Evolutionary conservation across 345 rosid species (phyloP).

Genomic region (Hevea brasiliensis): DNA sequence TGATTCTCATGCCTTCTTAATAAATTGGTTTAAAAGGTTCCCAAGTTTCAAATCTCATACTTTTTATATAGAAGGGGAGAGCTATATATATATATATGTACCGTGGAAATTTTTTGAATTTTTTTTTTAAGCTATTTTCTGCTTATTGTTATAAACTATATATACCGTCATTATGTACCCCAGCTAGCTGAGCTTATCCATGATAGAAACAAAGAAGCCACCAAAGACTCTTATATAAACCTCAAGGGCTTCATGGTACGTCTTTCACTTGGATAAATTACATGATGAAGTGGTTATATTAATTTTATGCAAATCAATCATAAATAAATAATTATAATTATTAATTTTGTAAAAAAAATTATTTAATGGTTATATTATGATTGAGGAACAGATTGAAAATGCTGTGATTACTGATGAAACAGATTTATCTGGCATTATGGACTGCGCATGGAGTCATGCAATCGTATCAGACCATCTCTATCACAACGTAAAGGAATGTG

Average conservation of each 20-base stretch:
- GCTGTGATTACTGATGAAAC: conserved; percentile 62
- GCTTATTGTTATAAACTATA: neutral
- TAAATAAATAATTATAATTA: too few species aligned
- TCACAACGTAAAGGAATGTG: conserved; percentile 44
- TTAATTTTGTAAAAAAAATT: too few species aligned
- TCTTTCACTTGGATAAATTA: too few species aligned
- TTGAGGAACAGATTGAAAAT: conserved; percentile 57
- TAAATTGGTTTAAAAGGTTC: conserved; percentile 67
- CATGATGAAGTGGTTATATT: too few species aligned
- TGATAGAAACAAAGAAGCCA: conserved; percentile 48
- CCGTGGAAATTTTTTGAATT: too few species aligned
- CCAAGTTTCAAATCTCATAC: conserved; percentile 59
- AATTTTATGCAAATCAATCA: too few species aligned
- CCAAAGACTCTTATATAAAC: conserved; percentile 44
- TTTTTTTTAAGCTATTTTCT: neutral
- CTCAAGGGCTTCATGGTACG: conserved; percentile 77
- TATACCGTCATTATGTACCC: conserved; percentile 72
- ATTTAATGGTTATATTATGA: too few species aligned
- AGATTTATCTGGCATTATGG: conserved; percentile 55
- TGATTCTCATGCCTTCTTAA: conserved; percentile 58
- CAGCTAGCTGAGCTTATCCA: conserved; percentile 67
- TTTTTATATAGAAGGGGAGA: conserved; percentile 74
- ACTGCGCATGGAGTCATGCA: conserved; percentile 76
- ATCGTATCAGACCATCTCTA: conserved; percentile 67
- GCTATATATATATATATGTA: conserved; percentile 31